Evolutionary conservation across 208 protist genomes (phyloP).

Genomic region (Tritrichomonas foetus): DNA sequence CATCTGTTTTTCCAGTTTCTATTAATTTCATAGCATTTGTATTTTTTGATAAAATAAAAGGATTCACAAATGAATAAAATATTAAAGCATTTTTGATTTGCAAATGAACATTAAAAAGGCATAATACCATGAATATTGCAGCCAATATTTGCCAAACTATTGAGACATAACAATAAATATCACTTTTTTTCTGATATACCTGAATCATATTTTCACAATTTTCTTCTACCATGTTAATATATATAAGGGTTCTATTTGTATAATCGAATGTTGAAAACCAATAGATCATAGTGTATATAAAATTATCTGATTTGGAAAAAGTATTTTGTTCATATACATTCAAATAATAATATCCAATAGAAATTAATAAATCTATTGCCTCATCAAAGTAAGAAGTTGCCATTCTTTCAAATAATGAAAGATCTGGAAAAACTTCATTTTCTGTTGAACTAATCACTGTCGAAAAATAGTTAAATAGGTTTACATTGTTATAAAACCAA

Average conservation of each 20-base stretch:
- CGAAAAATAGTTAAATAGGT: too few species aligned
- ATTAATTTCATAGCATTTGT: background rate
- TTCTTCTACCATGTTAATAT: background rate
- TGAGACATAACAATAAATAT: background rate
- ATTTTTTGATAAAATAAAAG: background rate
- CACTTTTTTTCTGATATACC: background rate
- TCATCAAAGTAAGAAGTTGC: background rate
- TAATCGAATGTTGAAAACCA: too few species aligned
- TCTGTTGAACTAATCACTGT: too few species aligned
- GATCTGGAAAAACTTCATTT: too few species aligned
- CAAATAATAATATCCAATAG: too few species aligned
- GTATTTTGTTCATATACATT: too few species aligned
- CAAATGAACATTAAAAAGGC: background rate
- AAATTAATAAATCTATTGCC: background rate
- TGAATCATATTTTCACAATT: background rate
- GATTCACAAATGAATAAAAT: background rate
- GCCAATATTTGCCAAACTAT: background rate
- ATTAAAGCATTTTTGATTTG: background rate
- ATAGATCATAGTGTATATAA: too few species aligned
- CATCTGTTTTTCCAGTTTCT: background rate
- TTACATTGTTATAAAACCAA: too few species aligned
- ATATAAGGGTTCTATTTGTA: background rate
- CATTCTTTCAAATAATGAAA: background rate
- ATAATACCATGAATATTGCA: background rate
- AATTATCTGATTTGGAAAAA: too few species aligned